Conservation (phyloP, 192 early-diverging fungal genomes). For the Coemansia sp. region DNA sequence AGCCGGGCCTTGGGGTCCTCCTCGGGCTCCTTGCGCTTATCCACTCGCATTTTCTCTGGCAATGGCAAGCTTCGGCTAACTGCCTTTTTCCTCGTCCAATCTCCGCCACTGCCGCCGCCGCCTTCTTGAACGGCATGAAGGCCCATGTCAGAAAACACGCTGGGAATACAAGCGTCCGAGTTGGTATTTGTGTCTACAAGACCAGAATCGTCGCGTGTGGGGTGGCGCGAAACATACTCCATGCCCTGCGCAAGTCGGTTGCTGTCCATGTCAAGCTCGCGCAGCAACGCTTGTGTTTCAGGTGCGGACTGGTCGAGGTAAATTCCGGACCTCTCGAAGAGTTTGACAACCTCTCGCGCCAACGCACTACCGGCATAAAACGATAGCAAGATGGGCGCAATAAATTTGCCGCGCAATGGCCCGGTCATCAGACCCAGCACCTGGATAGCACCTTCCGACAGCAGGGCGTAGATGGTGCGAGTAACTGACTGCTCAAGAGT, state of each 20-base stretch:
- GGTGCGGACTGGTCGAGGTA: conserved; percentile 47
- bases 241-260: conserved; percentile 43
- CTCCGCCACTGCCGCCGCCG: neutral
- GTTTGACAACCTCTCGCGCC: conserved; percentile 25
- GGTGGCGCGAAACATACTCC: conserved; percentile 22
- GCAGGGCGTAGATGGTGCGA: conserved; percentile 29
- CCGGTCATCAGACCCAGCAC: conserved; percentile 28
- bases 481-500: conserved; percentile 48
- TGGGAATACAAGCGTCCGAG: conserved; percentile 39
- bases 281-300: conserved; percentile 33
- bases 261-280: conserved; percentile 26
- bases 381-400: conserved; percentile 43
- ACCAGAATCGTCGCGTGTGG: conserved; percentile 28
- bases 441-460: conserved; percentile 32
- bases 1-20: conserved; percentile 43
- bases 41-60: conserved; percentile 33
- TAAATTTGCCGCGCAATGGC: conserved; percentile 37
- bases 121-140: conserved; percentile 11
- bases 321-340: conserved; percentile 35
- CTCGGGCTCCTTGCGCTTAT: neutral
- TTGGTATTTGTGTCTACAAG: conserved; percentile 25
- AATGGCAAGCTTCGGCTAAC: conserved; percentile 18
- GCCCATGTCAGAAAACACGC: conserved; percentile 42
- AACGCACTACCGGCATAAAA: conserved; percentile 35
- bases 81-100: conserved; percentile 3